Conservation (phyloP, 495 filamentous ascomycete species). For the Trichoderma reesei region DNA sequence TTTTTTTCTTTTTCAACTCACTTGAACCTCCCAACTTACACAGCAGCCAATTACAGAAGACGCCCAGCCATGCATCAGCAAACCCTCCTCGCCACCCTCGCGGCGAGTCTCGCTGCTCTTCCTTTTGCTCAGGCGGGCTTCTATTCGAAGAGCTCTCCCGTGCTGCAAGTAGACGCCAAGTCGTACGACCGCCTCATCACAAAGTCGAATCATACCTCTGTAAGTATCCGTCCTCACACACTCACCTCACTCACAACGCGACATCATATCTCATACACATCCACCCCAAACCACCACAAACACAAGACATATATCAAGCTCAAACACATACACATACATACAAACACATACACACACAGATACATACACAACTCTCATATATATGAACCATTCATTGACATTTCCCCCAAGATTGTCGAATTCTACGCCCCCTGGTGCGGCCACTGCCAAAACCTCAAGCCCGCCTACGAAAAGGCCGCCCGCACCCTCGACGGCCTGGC, state of each 20-base stretch:
- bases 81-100: constrained; percentile 34
- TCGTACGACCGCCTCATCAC: constrained; percentile 77
- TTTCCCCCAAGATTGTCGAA: constrained; percentile 46
- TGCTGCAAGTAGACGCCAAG: constrained; percentile 76
- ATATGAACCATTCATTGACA: not conserved
- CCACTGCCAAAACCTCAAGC: constrained; percentile 91
- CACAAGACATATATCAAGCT: constrained; percentile 15
- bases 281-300: no score
- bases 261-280: not conserved
- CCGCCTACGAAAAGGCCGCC: constrained; percentile 89
- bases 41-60: not conserved
- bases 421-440: constrained; percentile 97
- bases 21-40: constrained; percentile 14
- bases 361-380: not conserved
- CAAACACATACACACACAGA: not conserved
- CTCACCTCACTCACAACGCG: no score
- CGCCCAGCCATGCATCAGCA: constrained; percentile 33
- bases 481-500: constrained; percentile 80
- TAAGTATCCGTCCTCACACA: constrained; percentile 51
- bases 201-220: constrained; percentile 83
- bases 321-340: not conserved
- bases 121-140: constrained; percentile 57
- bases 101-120: constrained; percentile 42
- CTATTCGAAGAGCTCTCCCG: constrained; percentile 80
- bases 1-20: constrained; percentile 10